Conservation (phyloP, 306 rosid genomes). For the Malus orientalis region DNA sequence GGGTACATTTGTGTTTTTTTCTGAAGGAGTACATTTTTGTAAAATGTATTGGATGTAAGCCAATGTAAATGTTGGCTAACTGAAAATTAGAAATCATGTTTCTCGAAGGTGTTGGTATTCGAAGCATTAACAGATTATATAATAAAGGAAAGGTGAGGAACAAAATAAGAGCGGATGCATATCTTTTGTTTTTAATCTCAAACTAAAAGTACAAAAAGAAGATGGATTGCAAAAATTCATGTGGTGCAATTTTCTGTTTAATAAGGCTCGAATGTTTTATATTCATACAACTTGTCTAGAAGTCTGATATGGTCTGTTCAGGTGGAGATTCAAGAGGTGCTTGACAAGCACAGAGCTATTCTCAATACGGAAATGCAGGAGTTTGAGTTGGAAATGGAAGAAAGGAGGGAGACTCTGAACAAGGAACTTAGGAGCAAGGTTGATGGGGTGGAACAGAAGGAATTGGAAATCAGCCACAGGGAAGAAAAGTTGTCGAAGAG, state of each 20-base stretch:
- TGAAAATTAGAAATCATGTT: background rate
- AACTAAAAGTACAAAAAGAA: background rate
- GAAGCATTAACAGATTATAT: background rate
- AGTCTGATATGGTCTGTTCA: constrained; percentile 28
- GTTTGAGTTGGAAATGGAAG: constrained; percentile 64
- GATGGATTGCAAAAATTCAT: background rate
- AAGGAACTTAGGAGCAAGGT: constrained; percentile 44
- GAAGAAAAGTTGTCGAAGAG: constrained; percentile 58
- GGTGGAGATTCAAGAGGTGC: constrained; percentile 65
- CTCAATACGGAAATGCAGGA: constrained; percentile 45
- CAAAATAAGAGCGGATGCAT: background rate
- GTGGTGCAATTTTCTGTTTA: background rate
- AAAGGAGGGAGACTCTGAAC: constrained; percentile 34
- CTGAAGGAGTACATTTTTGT: background rate
- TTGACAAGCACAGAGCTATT: constrained; percentile 46
- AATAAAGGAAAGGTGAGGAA: background rate
- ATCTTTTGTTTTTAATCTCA: background rate
- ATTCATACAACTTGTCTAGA: constrained; percentile 9
- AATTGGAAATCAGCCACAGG: constrained; percentile 59
- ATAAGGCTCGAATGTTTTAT: background rate
- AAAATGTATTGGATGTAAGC: background rate
- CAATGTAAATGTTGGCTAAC: background rate
- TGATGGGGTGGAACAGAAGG: constrained; percentile 48
- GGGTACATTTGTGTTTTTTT: background rate
- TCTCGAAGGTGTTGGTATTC: background rate